phyloP scores from a whole-genome alignment of 768 basidiomycete species.

The Lactarius akahatsu region DNA sequence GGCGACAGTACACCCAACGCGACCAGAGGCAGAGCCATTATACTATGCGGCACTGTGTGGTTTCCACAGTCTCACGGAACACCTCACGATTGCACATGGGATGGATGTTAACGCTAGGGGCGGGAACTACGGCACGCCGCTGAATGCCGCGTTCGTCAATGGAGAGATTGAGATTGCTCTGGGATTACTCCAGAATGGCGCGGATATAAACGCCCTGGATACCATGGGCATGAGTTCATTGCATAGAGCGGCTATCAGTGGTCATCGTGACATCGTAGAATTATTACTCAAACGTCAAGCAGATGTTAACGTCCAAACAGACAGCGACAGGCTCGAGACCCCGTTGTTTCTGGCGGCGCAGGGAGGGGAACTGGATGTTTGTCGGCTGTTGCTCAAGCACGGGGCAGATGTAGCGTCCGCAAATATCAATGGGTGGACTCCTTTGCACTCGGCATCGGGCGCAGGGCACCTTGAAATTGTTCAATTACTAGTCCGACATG shows the following conservation, averaged over 20 bases:
- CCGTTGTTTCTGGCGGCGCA: not conserved
- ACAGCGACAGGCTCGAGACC: too few species aligned
- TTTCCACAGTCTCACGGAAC: not conserved
- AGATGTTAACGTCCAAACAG: not conserved
- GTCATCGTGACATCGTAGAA: not conserved
- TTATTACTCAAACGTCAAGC: constrained; percentile 1
- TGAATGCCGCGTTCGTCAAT: not conserved
- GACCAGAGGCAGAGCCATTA: not conserved
- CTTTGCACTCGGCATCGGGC: not conserved
- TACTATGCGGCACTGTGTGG: constrained; percentile 7
- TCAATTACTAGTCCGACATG: too few species aligned
- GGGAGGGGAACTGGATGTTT: not conserved
- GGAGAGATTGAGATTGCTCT: not conserved
- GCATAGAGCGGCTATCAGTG: not conserved
- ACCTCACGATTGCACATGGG: not conserved
- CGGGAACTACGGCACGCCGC: not conserved
- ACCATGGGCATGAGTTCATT: not conserved
- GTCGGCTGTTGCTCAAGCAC: not conserved
- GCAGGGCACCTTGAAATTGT: too few species aligned
- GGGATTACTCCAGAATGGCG: not conserved
- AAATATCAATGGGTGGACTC: too few species aligned
- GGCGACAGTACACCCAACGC: not conserved
- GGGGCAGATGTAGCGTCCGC: not conserved
- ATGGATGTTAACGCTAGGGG: not conserved
- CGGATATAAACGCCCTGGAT: not conserved